These are phyloP conservation scores for Tympanopsis confertula DNA, from an alignment of 2,329 filamentous ascomycete species.

Conservation along the genomic window DNA sequence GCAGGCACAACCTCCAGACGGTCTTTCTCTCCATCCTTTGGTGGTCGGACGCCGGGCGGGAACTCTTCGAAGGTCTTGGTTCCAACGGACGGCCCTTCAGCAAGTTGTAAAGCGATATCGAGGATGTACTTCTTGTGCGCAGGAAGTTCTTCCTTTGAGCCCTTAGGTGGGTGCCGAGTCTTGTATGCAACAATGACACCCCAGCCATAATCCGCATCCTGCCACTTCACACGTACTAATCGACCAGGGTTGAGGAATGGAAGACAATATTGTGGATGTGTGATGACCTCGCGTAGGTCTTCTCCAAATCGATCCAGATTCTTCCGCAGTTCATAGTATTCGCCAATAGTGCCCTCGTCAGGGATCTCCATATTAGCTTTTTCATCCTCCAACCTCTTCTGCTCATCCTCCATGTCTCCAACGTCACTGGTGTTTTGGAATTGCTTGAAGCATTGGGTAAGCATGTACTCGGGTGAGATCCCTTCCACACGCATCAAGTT, in stretches of 20 bases:
- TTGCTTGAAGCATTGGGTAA: constrained; percentile 96
- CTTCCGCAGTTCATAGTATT: constrained; percentile 84
- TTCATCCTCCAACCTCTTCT: constrained; percentile 67
- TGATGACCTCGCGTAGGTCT: constrained; percentile 85
- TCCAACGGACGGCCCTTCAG: constrained; percentile 34
- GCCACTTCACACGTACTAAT: constrained; percentile 73
- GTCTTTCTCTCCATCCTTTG: constrained; percentile 48
- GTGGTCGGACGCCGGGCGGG: constrained; percentile 47
- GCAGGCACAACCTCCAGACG: constrained; percentile 79
- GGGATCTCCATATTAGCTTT: constrained; percentile 64
- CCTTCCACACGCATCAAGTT: constrained; percentile 95
- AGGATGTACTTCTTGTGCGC: constrained; percentile 72
- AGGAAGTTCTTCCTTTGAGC: constrained; percentile 53
- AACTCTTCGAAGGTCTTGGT: constrained; percentile 54
- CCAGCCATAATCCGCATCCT: constrained; percentile 81
- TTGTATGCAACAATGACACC: constrained; percentile 72
- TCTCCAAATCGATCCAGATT: constrained; percentile 73
- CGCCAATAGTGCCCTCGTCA: constrained; percentile 79
- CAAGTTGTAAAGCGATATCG: constrained; percentile 64
- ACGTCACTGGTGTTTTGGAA: constrained; percentile 93
- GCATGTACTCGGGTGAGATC: constrained; percentile 97
- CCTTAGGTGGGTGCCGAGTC: constrained; percentile 52
- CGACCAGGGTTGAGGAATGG: constrained; percentile 82
- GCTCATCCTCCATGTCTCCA: constrained; percentile 68
- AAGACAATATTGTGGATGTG: constrained; percentile 76